phyloP scores from a whole-genome alignment of 2,329 filamentous ascomycete species.

The Ilyonectria robusta region DNA sequence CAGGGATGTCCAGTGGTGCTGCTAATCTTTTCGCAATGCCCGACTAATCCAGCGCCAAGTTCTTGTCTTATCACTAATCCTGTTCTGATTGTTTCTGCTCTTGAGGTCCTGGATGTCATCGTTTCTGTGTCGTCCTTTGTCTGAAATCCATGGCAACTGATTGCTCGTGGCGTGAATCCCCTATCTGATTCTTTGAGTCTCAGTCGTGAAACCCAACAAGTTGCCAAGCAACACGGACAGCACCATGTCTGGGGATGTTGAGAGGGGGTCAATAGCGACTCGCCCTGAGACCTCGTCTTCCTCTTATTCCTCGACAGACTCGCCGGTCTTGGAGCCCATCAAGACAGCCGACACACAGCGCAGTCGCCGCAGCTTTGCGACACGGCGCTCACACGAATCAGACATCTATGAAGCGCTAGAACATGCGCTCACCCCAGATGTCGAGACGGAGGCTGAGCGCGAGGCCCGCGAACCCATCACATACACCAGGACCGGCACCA shows the following conservation, averaged over 20 bases:
- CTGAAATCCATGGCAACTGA: not conserved
- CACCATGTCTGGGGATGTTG: slow-evolving; percentile 40
- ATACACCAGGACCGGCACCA: slow-evolving; percentile 59
- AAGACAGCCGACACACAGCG: slow-evolving; percentile 42
- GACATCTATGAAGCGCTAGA: slow-evolving; percentile 55
- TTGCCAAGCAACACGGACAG: not conserved
- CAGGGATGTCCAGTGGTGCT: not conserved
- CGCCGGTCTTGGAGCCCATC: slow-evolving; percentile 46
- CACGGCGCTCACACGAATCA: slow-evolving; percentile 38
- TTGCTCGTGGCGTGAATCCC: slow-evolving; percentile 20
- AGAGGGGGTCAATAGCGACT: slow-evolving; percentile 36
- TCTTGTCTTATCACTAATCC: slow-evolving; percentile 8
- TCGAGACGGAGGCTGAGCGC: slow-evolving; percentile 57
- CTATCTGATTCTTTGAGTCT: slow-evolving; percentile 18
- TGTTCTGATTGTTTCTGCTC: slow-evolving; percentile 5
- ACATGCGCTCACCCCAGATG: slow-evolving; percentile 54
- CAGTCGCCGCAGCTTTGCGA: slow-evolving; percentile 33
- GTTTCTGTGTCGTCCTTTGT: not conserved
- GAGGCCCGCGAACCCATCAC: slow-evolving; percentile 61
- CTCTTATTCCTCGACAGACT: slow-evolving; percentile 29
- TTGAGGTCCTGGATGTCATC: not conserved
- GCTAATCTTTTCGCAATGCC: slow-evolving; percentile 10
- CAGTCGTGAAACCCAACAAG: slow-evolving; percentile 5
- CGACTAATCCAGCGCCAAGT: slow-evolving; percentile 16
- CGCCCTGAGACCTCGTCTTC: slow-evolving; percentile 34